Evolutionary conservation across 164 flowering plant genomes (phyloP), one percentile per base, ranked within the genome.

Genomic region (grape (Vitis vinifera)): DNA sequence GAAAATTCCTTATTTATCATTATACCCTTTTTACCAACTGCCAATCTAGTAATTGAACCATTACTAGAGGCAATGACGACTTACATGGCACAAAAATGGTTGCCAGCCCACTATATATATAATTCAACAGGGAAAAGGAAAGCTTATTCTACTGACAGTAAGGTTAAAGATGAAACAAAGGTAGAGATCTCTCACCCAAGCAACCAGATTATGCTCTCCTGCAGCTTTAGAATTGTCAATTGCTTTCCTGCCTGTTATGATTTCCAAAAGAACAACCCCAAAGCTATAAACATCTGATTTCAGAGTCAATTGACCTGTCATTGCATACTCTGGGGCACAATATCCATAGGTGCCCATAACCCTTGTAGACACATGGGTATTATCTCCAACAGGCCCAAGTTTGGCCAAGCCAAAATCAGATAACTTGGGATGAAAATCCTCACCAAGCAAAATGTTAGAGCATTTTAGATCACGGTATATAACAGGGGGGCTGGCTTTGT

Each of bases 331-430:
- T 15, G 84, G 84, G 44, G 84, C 84, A 71, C 84, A 81, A 49
- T 81, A 81, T 57, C 84, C 84, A 66, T 81, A 81, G 16, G 84
- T 81, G 15, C 84, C 81, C 81, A 81, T 81, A 27, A 81, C 79
- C 66, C 84, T 78, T 10, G 84, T 81, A 37, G 84, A 81, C 19
- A 81, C 84, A 74, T 81, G 84, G 13, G 82, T 73, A 58, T 73
- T 78, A 66, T 81, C 84, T 3, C 84, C 84, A n/a, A 76, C 80
- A 17, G 84, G 84, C 3, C 80, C 84, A 15, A 81, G 71, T 69
- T 81, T 78, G 59, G 84, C 84, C 69, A 81, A 73, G 16, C 84
- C 84, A 64, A 81, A 81, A 66, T 81, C 84, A 65, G 84, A 81
- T 47, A 81, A 70, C 74, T 81, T 81, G 19, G 84, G 79, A 62